phyloP scores from a whole-genome alignment of 177 flowering plant genomes.

The Telopea speciosissima region DNA sequence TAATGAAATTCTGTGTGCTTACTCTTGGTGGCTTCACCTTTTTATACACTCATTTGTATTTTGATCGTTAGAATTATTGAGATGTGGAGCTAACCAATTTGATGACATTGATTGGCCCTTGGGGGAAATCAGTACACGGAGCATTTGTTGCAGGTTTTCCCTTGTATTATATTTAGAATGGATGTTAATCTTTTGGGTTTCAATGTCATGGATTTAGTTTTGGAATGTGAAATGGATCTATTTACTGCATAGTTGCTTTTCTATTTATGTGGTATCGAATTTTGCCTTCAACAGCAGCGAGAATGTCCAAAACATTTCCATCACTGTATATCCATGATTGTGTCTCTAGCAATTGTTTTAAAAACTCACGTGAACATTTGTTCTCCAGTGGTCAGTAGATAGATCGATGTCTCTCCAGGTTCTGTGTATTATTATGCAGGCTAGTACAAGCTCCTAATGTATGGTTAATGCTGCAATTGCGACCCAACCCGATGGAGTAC shows the following conservation, averaged over 20 bases:
- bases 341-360: too few relatives aligned
- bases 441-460: too few relatives aligned
- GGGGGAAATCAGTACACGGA: slow-evolving; percentile 3
- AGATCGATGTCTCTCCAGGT: too few relatives aligned
- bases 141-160: background rate
- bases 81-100: background rate
- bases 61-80: slow-evolving; percentile 3
- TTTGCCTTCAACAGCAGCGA: too few relatives aligned
- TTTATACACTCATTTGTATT: background rate
- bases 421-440: too few relatives aligned
- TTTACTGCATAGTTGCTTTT: background rate
- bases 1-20: background rate
- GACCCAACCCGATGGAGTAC: too few relatives aligned
- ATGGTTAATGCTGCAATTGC: too few relatives aligned
- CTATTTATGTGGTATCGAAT: too few relatives aligned
- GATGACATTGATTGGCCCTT: background rate
- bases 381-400: too few relatives aligned
- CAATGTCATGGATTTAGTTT: background rate
- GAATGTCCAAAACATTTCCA: too few relatives aligned
- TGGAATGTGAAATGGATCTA: background rate
- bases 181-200: background rate
- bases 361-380: too few relatives aligned
- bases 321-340: too few relatives aligned
- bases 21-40: background rate
- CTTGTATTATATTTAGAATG: background rate